Evolutionary conservation across 345 rosid genomes (phyloP).

Genomic region (Barbarea vulgaris): DNA sequence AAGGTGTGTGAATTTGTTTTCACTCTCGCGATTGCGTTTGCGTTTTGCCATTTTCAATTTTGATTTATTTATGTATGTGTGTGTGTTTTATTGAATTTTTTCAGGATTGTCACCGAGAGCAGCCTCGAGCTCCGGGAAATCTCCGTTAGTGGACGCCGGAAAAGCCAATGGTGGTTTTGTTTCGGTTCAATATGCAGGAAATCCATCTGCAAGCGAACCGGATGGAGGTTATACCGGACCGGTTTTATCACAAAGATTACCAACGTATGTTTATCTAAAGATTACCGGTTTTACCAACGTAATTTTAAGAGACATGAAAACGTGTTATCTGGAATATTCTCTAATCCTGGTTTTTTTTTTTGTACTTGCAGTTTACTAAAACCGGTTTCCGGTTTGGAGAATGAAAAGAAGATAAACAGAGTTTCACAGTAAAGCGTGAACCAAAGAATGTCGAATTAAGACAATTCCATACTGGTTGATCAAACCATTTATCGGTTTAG

Average conservation of each 20-base stretch:
- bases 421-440: conserved; percentile 40
- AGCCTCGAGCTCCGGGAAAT: conserved; percentile 43
- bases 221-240: conserved; percentile 43
- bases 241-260: conserved; percentile 35
- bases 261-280: conserved; percentile 62
- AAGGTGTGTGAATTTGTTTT: conserved; percentile 52
- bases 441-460: background rate
- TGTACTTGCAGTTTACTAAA: conserved; percentile 51
- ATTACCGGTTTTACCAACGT: too few relatives aligned
- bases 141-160: conserved; percentile 53
- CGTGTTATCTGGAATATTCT: background rate
- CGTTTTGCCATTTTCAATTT: background rate
- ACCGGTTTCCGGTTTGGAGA: conserved; percentile 54
- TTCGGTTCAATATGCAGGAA: conserved; percentile 57
- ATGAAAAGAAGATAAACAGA: conserved; percentile 25
- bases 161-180: conserved; percentile 49
- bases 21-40: conserved; percentile 12
- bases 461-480: conserved; percentile 6
- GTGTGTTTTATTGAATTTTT: conserved; percentile 23
- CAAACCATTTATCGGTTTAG: conserved; percentile 33
- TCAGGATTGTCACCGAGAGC: conserved; percentile 69
- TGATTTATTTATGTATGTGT: background rate
- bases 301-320: too few relatives aligned
- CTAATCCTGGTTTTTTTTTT: conserved; percentile 5
- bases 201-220: conserved; percentile 48